These are phyloP conservation scores for Aspergillus brunneoviolaceus DNA, from an alignment of 2,329 filamentous ascomycete genomes.

Conservation along the genomic window DNA sequence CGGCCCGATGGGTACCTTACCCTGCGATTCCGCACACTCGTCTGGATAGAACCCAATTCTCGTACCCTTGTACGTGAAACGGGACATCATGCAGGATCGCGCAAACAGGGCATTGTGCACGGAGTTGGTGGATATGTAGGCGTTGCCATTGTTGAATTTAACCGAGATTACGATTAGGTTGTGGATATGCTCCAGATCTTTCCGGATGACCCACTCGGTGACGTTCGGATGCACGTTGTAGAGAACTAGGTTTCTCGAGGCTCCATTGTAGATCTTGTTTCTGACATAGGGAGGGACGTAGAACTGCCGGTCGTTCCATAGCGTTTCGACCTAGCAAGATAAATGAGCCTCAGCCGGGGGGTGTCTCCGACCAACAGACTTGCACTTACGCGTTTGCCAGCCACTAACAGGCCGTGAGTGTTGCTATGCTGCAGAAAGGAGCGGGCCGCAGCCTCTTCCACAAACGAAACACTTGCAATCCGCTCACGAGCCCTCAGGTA, in stretches of 20 bases:
- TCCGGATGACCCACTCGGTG: constrained; percentile 64
- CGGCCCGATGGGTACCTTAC: constrained; percentile 33
- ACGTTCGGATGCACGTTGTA: constrained; percentile 57
- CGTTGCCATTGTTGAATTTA: constrained; percentile 58
- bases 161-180: constrained; percentile 71
- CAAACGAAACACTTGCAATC: constrained; percentile 67
- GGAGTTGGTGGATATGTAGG: constrained; percentile 73
- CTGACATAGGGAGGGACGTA: constrained; percentile 62
- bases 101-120: constrained; percentile 74
- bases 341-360: background rate
- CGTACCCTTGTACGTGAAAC: constrained; percentile 66
- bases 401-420: constrained; percentile 66
- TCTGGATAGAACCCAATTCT: constrained; percentile 71
- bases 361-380: background rate
- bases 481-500: constrained; percentile 61
- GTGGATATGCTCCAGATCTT: constrained; percentile 80
- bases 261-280: constrained; percentile 63
- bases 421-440: constrained; percentile 66
- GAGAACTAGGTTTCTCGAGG: constrained; percentile 72
- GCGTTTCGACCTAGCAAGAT: constrained; percentile 59
- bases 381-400: constrained; percentile 61
- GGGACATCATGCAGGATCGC: constrained; percentile 71
- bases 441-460: constrained; percentile 61
- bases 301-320: constrained; percentile 72
- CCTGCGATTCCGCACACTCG: constrained; percentile 66